Conservation (phyloP, 352 stramenopile genomes). For the Phytopythium ostracodes region DNA sequence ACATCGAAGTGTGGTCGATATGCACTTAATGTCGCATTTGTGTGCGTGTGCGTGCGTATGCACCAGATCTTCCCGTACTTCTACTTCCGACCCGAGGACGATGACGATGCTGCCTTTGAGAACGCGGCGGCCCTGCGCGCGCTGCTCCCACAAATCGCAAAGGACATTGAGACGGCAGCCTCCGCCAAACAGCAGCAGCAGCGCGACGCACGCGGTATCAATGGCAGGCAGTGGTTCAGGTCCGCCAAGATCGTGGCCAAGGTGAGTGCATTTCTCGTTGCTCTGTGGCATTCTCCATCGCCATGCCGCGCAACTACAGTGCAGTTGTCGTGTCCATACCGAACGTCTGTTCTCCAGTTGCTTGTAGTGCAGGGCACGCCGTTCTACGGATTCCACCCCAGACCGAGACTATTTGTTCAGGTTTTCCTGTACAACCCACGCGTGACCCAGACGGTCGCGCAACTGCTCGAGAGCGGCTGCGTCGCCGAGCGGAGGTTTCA, state of each 20-base stretch:
- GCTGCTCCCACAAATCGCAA: conserved; percentile 63
- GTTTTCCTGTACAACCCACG: conserved; percentile 88
- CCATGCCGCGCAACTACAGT: not conserved
- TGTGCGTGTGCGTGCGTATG: not conserved
- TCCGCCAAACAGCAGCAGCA: conserved; percentile 41
- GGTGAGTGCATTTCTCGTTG: conserved; percentile 18
- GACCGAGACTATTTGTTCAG: conserved; percentile 79
- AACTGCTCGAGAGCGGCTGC: conserved; percentile 80
- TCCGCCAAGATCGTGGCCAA: conserved; percentile 57
- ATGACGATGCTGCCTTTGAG: conserved; percentile 56
- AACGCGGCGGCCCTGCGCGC: conserved; percentile 43
- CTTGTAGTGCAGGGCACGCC: conserved; percentile 83
- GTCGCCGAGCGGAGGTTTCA: conserved; percentile 76
- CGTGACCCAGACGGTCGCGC: conserved; percentile 48
- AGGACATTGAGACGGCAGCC: conserved; percentile 62
- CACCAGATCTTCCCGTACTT: conserved; percentile 88
- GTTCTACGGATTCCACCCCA: conserved; percentile 87
- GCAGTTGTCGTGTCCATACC: not conserved
- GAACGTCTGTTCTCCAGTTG: conserved; percentile 38
- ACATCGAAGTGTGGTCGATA: too few relatives aligned
- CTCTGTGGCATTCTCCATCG: not conserved
- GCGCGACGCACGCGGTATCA: conserved; percentile 8
- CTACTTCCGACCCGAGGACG: conserved; percentile 75
- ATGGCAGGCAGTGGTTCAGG: not conserved
- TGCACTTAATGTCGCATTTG: not conserved